Conservation (phyloP, 805 yeast genomes). For the Candida ortonii region DNA sequence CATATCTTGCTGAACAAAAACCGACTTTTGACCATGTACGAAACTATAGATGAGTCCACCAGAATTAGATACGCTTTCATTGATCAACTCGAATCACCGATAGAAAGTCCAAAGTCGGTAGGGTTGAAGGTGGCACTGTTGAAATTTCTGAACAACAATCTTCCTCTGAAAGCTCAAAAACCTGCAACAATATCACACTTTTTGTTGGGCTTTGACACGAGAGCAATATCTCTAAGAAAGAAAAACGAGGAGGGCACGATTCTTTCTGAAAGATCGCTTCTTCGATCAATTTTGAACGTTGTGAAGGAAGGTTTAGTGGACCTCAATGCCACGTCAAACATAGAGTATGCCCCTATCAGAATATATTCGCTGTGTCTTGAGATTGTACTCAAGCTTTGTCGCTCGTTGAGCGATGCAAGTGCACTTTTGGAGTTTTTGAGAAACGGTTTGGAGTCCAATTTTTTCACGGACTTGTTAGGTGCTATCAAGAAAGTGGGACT, state of each 20-base stretch:
- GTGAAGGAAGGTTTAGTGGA: slow-evolving; percentile 46
- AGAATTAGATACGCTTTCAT: slow-evolving; percentile 72
- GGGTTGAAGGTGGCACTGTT: slow-evolving; percentile 56
- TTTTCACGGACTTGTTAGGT: slow-evolving; percentile 50
- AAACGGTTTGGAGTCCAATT: slow-evolving; percentile 24
- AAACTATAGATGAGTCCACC: slow-evolving; percentile 73
- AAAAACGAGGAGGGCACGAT: slow-evolving; percentile 48
- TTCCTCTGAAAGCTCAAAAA: slow-evolving; percentile 36
- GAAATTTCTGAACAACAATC: slow-evolving; percentile 51
- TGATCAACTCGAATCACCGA: slow-evolving; percentile 54
- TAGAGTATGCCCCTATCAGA: slow-evolving; percentile 55
- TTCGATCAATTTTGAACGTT: slow-evolving; percentile 50
- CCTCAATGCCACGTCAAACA: slow-evolving; percentile 35
- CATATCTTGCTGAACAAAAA: slow-evolving; percentile 43
- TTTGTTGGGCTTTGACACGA: slow-evolving; percentile 66
- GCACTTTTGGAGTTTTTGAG: slow-evolving; percentile 53
- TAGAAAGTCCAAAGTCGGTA: slow-evolving; percentile 38
- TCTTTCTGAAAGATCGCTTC: slow-evolving; percentile 50
- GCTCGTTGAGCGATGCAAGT: slow-evolving; percentile 51
- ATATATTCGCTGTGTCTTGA: slow-evolving; percentile 59
- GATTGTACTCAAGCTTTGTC: slow-evolving; percentile 59
- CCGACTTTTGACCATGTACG: slow-evolving; percentile 65
- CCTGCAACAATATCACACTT: slow-evolving; percentile 65
- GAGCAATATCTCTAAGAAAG: slow-evolving; percentile 47
- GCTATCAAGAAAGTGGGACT: slow-evolving; percentile 54